Percentiles rank a stretch among this genome's conserved stretches.
These are phyloP conservation scores for Nemania abortiva DNA, from an alignment of 2,329 filamentous ascomycete species.

Conservation along the genomic window DNA sequence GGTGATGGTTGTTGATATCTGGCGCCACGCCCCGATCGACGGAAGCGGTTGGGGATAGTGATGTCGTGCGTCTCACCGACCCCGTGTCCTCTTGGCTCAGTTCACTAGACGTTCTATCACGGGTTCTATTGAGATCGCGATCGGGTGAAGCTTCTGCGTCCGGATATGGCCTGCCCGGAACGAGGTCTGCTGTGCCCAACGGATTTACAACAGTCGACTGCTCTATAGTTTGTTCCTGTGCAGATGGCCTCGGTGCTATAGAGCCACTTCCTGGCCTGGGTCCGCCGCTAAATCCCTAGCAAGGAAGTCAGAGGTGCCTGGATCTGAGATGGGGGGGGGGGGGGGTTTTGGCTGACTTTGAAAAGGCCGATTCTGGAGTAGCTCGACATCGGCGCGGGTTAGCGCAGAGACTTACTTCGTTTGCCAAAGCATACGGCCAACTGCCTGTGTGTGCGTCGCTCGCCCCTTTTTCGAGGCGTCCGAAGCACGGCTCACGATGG, in stretches of 20 bases:
- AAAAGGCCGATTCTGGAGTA: not conserved
- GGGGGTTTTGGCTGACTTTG: not conserved
- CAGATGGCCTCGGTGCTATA: not conserved
- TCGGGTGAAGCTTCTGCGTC: not conserved
- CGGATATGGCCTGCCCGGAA: not conserved
- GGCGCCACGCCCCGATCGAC: slow-evolving; percentile 1
- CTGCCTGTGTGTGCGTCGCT: not conserved
- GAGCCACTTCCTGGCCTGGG: not conserved
- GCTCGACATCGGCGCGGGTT: not conserved
- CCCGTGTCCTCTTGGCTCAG: slow-evolving; percentile 2
- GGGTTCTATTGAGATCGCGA: not conserved
- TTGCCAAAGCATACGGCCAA: not conserved
- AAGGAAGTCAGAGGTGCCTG: slow-evolving; percentile 1
- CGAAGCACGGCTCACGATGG: not conserved
- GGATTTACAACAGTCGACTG: not conserved
- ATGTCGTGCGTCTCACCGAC: slow-evolving; percentile 14
- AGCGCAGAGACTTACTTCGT: slow-evolving; percentile 17
- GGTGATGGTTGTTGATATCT: slow-evolving; percentile 38
- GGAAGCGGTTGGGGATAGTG: slow-evolving; percentile 1
- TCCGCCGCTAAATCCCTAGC: slow-evolving; percentile 11
- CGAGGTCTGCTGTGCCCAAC: not conserved
- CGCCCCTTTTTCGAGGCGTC: not conserved
- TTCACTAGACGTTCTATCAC: not conserved
- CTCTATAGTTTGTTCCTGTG: not conserved
- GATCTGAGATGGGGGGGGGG: not conserved